Evolutionary conservation across 441 rosid species (phyloP), one percentile per base, ranked within the genome.

Genomic region (Syzygium malaccense): DNA sequence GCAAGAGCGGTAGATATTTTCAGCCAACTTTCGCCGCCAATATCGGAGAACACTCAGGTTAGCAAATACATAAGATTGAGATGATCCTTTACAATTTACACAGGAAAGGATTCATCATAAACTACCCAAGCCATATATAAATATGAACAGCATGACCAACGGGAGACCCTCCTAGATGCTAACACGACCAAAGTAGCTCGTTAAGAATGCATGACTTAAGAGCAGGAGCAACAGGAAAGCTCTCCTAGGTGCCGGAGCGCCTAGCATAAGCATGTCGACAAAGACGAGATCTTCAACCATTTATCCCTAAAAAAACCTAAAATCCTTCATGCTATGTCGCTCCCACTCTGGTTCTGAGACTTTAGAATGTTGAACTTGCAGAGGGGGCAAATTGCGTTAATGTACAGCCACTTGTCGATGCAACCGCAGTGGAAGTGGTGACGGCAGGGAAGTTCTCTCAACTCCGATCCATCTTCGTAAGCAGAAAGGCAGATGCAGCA

Each of bases 331-430:
- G 89, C 95, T 28, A 87, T 91, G 66, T 93, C 94, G 20, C 84
- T 88, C 79, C 91, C 90, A 64, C 92, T 91, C 68, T 90, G 89
- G 66, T 92, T 90, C 37, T 91, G 89, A 13, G 91, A 85, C 86
- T 95, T 93, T 7, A 93, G 91, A 48, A 95, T 93, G 90, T 95
- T 95, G 94, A 92, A 94, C 91, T 95, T 95, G 96, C 96, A 95
- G 89, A 95, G 96, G 84, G 96, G 97, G 87, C 96, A 94, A 28
- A 94, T 94, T 0, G 96, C 95, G 15, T 94, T 94, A 87, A 94
- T 93, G 92, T 91, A 90, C 71, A 95, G 88, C 97, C 96, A 93
- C 88, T 95, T 94, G 88, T 94, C 96, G 84, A 94, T 91, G 87
- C 95, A 94, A 86, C 80, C 48, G 49, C 94, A 92, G 89, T 94